phyloP scores from a whole-genome alignment of 768 basidiomycete species.

The Boletus sp. region DNA sequence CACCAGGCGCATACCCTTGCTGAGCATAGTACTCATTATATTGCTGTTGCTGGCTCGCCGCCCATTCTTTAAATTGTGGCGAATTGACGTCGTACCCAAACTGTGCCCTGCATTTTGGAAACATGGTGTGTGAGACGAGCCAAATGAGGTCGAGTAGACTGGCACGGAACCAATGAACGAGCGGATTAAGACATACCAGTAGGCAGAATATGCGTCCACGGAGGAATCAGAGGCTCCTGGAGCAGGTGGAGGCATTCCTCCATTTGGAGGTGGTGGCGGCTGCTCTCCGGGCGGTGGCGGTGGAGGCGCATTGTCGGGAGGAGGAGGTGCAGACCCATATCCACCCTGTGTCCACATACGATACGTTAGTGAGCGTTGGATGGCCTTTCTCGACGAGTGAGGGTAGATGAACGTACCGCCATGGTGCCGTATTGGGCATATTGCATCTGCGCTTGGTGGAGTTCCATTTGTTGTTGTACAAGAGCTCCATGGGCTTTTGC shows the following conservation, averaged over 20 bases:
- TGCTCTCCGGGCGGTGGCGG: constrained; percentile 52
- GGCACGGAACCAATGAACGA: neutral
- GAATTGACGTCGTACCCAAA: constrained; percentile 89
- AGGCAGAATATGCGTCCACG: constrained; percentile 56
- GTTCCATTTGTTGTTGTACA: constrained; percentile 80
- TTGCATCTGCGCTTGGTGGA: constrained; percentile 79
- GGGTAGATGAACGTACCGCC: constrained; percentile 39
- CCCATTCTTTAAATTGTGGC: constrained; percentile 79
- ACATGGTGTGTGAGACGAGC: neutral
- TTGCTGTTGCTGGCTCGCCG: constrained; percentile 60
- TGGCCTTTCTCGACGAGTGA: neutral
- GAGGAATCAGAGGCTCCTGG: constrained; percentile 42
- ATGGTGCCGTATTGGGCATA: constrained; percentile 72
- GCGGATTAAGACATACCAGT: constrained; percentile 47
- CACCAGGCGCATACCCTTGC: constrained; percentile 44
- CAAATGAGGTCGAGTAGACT: neutral
- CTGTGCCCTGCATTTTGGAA: constrained; percentile 55
- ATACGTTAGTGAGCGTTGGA: neutral
- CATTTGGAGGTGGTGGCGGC: constrained; percentile 54
- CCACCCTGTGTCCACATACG: constrained; percentile 29
- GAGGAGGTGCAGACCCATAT: constrained; percentile 37
- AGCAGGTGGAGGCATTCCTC: constrained; percentile 39
- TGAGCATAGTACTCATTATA: constrained; percentile 74
- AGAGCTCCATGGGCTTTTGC: constrained; percentile 68
- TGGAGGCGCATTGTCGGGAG: constrained; percentile 37